Conservation (phyloP, 2,329 filamentous ascomycete genomes). For the Chaetomiaceae sp. region DNA sequence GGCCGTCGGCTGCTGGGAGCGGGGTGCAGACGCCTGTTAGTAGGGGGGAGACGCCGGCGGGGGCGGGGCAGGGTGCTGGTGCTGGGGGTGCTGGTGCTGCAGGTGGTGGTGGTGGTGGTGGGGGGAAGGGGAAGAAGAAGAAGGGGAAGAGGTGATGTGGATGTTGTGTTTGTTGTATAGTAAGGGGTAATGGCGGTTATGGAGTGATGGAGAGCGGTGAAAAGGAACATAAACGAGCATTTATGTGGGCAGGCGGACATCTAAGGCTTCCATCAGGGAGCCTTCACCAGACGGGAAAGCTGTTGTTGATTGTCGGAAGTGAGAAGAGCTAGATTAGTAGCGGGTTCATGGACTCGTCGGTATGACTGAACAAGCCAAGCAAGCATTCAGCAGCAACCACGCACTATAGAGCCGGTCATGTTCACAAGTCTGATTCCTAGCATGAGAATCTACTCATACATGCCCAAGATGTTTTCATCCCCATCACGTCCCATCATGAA, state of each 20-base stretch:
- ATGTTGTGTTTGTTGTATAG: not conserved
- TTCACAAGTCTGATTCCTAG: slow-evolving; percentile 17
- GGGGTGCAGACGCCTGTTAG: slow-evolving; percentile 32
- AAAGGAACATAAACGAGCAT: too few species aligned
- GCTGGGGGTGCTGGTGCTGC: slow-evolving; percentile 27
- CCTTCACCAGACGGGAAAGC: too few species aligned
- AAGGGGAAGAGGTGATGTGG: slow-evolving; percentile 61
- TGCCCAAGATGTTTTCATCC: slow-evolving; percentile 8
- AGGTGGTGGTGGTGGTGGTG: slow-evolving; percentile 35
- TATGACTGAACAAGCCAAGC: too few species aligned
- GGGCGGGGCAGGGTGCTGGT: slow-evolving; percentile 37
- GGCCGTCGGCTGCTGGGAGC: slow-evolving; percentile 23
- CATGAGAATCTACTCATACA: slow-evolving; percentile 25
- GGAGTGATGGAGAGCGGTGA: not conserved
- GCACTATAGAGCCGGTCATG: not conserved
- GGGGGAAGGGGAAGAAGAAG: slow-evolving; percentile 63
- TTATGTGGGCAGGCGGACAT: too few species aligned
- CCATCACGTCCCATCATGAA: slow-evolving; percentile 7
- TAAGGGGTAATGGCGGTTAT: not conserved
- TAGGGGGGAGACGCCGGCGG: slow-evolving; percentile 29
- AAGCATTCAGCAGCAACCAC: not conserved
- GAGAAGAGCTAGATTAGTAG: too few species aligned
- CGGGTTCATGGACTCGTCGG: too few species aligned
- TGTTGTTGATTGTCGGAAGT: too few species aligned
- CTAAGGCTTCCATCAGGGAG: too few species aligned